Base-by-base conservation (phyloP, 768 basidiomycete species). In the Macrolepiota dolichaula region DNA sequence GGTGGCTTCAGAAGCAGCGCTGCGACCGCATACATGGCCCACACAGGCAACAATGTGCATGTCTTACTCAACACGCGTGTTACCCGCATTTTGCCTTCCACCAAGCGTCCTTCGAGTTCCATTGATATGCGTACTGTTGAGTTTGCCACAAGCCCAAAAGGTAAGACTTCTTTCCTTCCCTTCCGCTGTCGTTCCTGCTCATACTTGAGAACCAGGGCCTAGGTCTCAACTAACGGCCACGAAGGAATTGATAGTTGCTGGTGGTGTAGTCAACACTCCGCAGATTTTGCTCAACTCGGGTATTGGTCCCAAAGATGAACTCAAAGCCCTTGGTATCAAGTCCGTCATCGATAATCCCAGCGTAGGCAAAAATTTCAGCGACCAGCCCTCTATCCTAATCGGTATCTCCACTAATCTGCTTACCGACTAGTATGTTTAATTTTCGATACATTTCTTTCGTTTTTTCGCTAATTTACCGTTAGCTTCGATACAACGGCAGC, bases 191-290 rank as follows among this genome's bases (percentile, higher is more conserved):
- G 9, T 44, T 7, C 5, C 42, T 44, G 15, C 19, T 44, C 9
- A 17, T 10, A 17, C 19, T 19, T 17, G 15, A 44, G 6, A 7
- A 44, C 19, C 42, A 44, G 15, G 10, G 17, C 17, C 17, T 44
- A 44, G 13, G 13, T 19, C 42, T 2, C 4, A 17, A 4, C 42
- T 69, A 1, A 66, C 61, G 1, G 72, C 72, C 0, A 59, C 37
- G 1, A 71, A 70, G 25, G 73, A 74, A 49, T 62, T 74, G 22
- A 68, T 74, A 19, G 65, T 74, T 4, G 68, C 72, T 6, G 72
- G 71, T 12, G 73, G 73, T 4, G 66, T 68, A 10, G 67, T 72
- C 51, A 69, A 67, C 15, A 71, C 71, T 0, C 70, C 72, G 0
- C 62, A 67, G 2, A 64, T 72, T 24, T 59, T 69, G 5, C 62